These are phyloP conservation scores for Aspergillus avenaceus DNA, from an alignment of 495 filamentous ascomycete species.

Conservation along the genomic window DNA sequence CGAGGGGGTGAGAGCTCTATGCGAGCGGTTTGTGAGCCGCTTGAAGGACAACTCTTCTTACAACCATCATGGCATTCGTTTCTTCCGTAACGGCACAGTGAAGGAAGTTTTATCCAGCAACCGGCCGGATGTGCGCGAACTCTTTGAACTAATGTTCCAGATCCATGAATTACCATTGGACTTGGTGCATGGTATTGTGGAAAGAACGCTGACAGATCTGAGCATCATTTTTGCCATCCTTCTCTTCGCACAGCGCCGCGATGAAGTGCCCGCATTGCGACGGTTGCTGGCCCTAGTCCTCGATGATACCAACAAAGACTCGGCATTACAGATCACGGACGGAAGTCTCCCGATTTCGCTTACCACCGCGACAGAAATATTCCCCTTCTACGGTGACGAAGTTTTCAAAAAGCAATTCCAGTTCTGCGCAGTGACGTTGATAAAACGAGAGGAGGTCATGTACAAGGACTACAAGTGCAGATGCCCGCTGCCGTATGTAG, in stretches of 20 bases:
- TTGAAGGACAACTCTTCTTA: neutral
- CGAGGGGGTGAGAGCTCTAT: neutral
- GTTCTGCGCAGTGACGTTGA: constrained; percentile 15
- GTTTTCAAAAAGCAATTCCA: constrained; percentile 14
- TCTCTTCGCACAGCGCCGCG: neutral
- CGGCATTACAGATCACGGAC: constrained; percentile 3
- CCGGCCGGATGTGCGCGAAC: neutral
- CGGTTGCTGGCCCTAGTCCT: constrained; percentile 1
- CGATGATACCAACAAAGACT: no score
- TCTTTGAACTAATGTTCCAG: neutral
- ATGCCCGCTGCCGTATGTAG: constrained; percentile 15
- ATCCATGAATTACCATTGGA: neutral
- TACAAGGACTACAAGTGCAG: constrained; percentile 3
- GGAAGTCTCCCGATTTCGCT: constrained; percentile 6
- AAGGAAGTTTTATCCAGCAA: neutral
- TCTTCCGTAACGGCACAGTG: neutral
- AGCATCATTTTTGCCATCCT: constrained; percentile 10
- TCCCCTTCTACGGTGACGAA: neutral
- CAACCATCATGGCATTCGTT: neutral
- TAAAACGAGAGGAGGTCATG: constrained; percentile 2
- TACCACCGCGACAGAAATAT: neutral
- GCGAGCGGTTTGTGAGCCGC: neutral
- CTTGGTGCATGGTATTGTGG: neutral
- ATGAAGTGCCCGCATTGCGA: neutral
- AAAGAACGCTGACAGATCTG: neutral